Conservation (phyloP, 768 basidiomycete genomes). For the Tubosaeta sp. region DNA sequence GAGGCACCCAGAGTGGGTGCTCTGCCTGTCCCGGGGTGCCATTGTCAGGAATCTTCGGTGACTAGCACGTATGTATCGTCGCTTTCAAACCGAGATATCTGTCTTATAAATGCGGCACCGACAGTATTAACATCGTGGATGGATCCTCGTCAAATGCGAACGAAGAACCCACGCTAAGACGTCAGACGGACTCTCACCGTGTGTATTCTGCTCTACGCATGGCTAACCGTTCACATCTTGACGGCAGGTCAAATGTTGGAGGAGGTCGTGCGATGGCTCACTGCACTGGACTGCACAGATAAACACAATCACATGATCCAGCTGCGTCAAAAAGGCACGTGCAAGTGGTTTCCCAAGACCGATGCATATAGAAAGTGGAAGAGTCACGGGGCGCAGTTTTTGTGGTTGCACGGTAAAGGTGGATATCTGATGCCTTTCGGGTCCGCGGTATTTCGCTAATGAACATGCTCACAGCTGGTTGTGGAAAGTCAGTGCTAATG, state of each 20-base stretch:
- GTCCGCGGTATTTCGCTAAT: background rate
- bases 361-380: background rate
- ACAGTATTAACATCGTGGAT: too few relatives aligned
- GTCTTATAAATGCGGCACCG: too few relatives aligned
- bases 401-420: slow-evolving; percentile 4
- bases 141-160: too few relatives aligned
- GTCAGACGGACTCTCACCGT: too few relatives aligned
- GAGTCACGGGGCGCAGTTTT: background rate
- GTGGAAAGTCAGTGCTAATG: slow-evolving; percentile 2
- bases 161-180: background rate
- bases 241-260: background rate
- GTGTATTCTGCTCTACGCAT: too few relatives aligned
- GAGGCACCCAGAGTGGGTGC: background rate
- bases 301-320: background rate
- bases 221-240: background rate
- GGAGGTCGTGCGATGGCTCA: background rate
- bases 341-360: background rate
- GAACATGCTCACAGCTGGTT: background rate
- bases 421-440: background rate
- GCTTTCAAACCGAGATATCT: too few relatives aligned
- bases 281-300: background rate
- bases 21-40: too few relatives aligned
- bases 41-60: too few relatives aligned
- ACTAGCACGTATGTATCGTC: background rate
- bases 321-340: background rate